phyloP scores from a whole-genome alignment of 169 alveolate species.

The Amoebophrya sp. region DNA sequence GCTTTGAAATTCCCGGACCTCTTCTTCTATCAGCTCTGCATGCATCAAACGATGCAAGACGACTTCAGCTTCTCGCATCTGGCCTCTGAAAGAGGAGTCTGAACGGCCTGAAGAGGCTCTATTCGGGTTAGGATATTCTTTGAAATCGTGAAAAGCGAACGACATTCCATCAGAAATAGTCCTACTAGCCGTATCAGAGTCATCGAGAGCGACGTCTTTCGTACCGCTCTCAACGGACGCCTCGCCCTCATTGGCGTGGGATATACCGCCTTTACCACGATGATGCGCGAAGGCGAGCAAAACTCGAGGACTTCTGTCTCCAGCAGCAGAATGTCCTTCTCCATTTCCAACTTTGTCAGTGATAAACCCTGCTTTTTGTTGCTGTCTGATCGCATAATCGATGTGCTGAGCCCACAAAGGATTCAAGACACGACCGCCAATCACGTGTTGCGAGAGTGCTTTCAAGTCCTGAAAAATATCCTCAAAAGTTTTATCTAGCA shows the following conservation, averaged over 20 bases:
- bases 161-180: background rate
- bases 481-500: background rate
- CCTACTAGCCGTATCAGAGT: background rate
- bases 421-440: background rate
- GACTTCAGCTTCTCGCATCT: too few species aligned
- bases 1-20: background rate
- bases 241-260: background rate
- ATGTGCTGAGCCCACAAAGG: background rate
- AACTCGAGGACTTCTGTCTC: too few species aligned
- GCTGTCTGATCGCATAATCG: background rate
- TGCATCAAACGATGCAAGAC: too few species aligned
- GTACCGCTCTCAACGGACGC: background rate
- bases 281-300: conserved; percentile 12
- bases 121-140: too few species aligned
- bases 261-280: background rate
- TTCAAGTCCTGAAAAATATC: background rate
- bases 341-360: too few species aligned
- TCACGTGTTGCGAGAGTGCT: background rate
- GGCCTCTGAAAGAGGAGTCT: too few species aligned
- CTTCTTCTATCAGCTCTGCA: background rate
- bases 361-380: background rate
- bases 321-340: too few species aligned
- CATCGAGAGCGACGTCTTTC: background rate
- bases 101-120: too few species aligned
- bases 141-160: background rate